Conservation (phyloP, 208 protist genomes). For the Trypanosoma scelopori region DNA sequence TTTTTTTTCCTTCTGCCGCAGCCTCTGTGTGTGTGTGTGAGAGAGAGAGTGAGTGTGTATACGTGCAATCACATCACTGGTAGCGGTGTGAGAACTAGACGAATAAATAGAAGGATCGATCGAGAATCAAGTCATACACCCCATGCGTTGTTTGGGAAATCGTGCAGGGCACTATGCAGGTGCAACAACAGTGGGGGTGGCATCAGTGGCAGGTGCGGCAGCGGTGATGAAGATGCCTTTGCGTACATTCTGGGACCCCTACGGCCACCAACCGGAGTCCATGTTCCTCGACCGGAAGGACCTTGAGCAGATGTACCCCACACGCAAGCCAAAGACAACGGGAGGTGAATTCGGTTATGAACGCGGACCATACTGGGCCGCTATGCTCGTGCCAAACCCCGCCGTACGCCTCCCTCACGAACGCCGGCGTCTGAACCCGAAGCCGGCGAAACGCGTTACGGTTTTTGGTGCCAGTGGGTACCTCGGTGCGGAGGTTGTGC, state of each 20-base stretch:
- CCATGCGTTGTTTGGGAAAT: conserved; percentile 46
- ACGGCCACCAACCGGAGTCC: conserved; percentile 86
- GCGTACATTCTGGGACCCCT: conserved; percentile 84
- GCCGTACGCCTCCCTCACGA: conserved; percentile 87
- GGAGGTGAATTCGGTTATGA: conserved; percentile 90
- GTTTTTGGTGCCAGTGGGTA: conserved; percentile 89
- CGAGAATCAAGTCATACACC: not conserved
- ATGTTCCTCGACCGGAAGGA: conserved; percentile 91
- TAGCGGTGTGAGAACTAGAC: not conserved
- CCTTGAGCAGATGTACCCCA: conserved; percentile 90
- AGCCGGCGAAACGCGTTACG: conserved; percentile 86
- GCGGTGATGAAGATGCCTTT: conserved; percentile 24
- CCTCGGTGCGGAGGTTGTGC: conserved; percentile 87
- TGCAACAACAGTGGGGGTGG: no score
- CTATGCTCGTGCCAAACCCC: conserved; percentile 89
- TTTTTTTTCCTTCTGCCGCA: not conserved
- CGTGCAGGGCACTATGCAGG: conserved; percentile 12
- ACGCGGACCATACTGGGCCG: conserved; percentile 85
- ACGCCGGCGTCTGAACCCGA: conserved; percentile 84
- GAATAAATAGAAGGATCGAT: not conserved
- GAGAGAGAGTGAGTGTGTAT: conserved; percentile 2
- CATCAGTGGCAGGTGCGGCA: not conserved
- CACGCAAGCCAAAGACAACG: conserved; percentile 82
- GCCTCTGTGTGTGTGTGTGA: not conserved
- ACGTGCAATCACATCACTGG: conserved; percentile 2